A percentile compares a stretch with the other conserved stretches of the same genome.
These are phyloP conservation scores for Boletus albobrunnescens DNA, from an alignment of 1,284 basidiomycete species.

Conservation along the genomic window DNA sequence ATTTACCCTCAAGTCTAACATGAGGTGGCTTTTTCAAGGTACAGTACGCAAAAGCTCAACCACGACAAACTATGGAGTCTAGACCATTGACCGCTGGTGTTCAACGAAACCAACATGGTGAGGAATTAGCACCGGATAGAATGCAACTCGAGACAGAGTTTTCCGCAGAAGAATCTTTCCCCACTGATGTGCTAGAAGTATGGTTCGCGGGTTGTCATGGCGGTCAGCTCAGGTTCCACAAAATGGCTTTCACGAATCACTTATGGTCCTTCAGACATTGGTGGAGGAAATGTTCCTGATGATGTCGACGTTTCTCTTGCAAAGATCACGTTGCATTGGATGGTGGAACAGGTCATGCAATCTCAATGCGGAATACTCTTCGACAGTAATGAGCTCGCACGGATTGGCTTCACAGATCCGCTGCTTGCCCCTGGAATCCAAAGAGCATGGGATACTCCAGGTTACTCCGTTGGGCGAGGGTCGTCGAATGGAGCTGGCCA, in stretches of 20 bases:
- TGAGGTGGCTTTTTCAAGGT: background rate
- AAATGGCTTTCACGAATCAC: background rate
- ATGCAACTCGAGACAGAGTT: constrained; percentile 3
- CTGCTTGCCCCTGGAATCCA: background rate
- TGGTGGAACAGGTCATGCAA: constrained; percentile 54
- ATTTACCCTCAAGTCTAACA: background rate
- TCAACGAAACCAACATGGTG: background rate
- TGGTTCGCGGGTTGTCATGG: constrained; percentile 62
- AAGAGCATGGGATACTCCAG: background rate
- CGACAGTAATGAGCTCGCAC: constrained; percentile 39
- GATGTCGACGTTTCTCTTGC: constrained; percentile 42
- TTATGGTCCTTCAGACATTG: constrained; percentile 49
- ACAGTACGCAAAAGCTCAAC: background rate
- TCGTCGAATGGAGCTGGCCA: background rate
- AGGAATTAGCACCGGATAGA: background rate
- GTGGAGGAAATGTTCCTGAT: constrained; percentile 57
- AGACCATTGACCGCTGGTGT: background rate
- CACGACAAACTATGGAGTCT: background rate
- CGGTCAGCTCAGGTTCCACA: constrained; percentile 37
- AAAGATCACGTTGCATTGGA: constrained; percentile 69
- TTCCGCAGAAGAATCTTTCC: constrained; percentile 19
- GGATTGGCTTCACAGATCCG: constrained; percentile 29
- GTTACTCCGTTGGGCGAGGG: background rate
- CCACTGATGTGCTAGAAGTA: constrained; percentile 55
- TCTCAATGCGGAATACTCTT: constrained; percentile 53